Evolutionary conservation across 306 rosid genomes (phyloP).

Genomic region (cucumber (Cucumis sativus)): Cucumber_9930_V3 NC_026657.2:36299001-36299500

Average conservation of each 20-base stretch:
- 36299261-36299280: conserved; percentile 13
- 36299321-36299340: conserved; percentile 23
- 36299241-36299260: conserved; percentile 10
- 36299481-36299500: conserved; percentile 66
- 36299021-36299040: background rate
- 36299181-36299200: background rate
- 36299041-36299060: background rate
- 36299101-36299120: background rate
- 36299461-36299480: conserved; percentile 95
- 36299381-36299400: conserved; percentile 77
- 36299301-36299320: conserved; percentile 20
- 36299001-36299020: background rate
- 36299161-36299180: background rate
- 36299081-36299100: background rate
- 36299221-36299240: background rate
- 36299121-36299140: background rate
- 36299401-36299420: conserved; percentile 73
- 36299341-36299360: conserved; percentile 34
- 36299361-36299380: conserved; percentile 78
- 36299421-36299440: conserved; percentile 31
- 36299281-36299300: conserved; percentile 2
- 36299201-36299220: background rate
- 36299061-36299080: background rate
- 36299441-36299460: conserved; percentile 32
- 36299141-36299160: background rate